Evolutionary conservation across 495 filamentous ascomycete species (phyloP), one percentile per base, ranked within the genome.

Genomic region (Barbatosphaeria neglecta): DNA sequence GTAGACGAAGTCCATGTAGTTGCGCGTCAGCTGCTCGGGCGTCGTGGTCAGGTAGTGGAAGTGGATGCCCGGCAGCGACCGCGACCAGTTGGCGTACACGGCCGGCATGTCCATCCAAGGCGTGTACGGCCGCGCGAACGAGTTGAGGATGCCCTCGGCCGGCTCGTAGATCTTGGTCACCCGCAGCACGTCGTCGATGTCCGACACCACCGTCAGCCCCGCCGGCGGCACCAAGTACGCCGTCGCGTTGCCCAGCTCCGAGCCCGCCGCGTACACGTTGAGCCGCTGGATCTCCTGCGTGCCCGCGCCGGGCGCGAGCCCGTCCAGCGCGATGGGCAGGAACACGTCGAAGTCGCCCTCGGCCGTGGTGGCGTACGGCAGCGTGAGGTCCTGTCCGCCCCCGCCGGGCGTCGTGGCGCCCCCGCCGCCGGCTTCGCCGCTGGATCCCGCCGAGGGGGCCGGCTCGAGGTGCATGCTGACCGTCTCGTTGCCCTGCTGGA

Each of bases 1-100:
- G 70, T 77, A 86, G 56, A 88, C 86, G 69, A 83, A 88, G 41
- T 86, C 74, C 82, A 86, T 86, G 65, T 88, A 90, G 50, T 80
- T 80, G 6, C 84, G 67, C 0, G 85, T 87, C 13, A 78, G 67
- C 60, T 90, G 85, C 62, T 90, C 84, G 1, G 85, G 85, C 2
- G 85, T 89, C 0, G 85, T 90, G 8, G 84, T 89, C 22, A 90
- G 74, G 60, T 90, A 90, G 61, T 89, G 84, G 67, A 88, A 90
- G 59, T 88, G 86, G 50, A 80, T 67, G 53, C 81, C 61, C 2
- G 72, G 70, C n/a, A 83, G 64, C 27, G 61, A 68, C 11, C 58
- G 59, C 0, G 76, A 78, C 80, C 81, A 83, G 47, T 83, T 81
- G 27, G 74, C 70, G 59, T 86, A 85, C 50, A 84, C 76, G 5